Conservation (phyloP, 2,329 filamentous ascomycete genomes). For the Diaporthe ampelina region DNA sequence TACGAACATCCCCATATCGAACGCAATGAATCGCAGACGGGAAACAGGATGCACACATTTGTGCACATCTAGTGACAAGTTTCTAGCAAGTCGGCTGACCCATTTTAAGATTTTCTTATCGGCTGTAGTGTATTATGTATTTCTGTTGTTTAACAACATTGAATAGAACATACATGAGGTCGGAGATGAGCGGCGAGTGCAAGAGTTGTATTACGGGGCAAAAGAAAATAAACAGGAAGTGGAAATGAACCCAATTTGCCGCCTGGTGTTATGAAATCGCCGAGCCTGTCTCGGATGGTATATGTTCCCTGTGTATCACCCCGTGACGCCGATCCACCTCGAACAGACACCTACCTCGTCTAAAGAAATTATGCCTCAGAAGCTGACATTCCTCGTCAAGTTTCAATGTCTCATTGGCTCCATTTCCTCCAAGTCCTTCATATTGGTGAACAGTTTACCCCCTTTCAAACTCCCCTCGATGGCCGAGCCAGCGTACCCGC, state of each 20-base stretch:
- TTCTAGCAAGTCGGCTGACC: too few relatives aligned
- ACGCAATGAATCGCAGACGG: too few relatives aligned
- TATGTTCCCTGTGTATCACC: too few relatives aligned
- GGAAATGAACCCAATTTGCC: background rate
- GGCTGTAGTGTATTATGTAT: background rate
- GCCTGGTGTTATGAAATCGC: background rate
- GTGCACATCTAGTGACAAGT: too few relatives aligned
- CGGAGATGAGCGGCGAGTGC: background rate
- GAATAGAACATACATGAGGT: too few relatives aligned
- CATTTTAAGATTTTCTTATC: background rate
- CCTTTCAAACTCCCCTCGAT: background rate
- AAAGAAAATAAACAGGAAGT: background rate
- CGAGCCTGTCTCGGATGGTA: background rate
- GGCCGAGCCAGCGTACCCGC: background rate
- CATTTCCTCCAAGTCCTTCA: constrained; percentile 16
- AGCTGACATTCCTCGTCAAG: too few relatives aligned
- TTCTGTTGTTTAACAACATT: too few relatives aligned
- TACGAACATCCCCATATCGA: too few relatives aligned
- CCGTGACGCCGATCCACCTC: too few relatives aligned
- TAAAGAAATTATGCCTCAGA: background rate
- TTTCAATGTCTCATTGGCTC: constrained; percentile 4
- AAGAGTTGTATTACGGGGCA: too few relatives aligned
- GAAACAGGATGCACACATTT: too few relatives aligned
- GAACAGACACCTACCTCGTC: fast-evolving
- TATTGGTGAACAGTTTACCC: background rate